phyloP scores from a whole-genome alignment of 2,329 filamentous ascomycete genomes.

The Cordyceps farinosa region DNA sequence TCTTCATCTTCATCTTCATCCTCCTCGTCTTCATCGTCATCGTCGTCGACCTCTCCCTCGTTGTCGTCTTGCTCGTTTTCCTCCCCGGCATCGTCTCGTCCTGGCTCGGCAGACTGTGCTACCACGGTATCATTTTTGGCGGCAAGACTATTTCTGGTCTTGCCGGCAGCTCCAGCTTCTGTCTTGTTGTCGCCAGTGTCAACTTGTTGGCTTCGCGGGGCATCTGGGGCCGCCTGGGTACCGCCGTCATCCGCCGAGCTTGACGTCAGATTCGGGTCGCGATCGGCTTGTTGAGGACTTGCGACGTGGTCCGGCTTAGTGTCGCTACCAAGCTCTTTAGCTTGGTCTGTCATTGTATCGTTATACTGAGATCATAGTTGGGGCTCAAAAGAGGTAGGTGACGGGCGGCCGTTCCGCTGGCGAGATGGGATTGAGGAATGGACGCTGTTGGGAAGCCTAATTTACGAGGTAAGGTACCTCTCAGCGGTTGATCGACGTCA shows the following conservation, averaged over 20 bases:
- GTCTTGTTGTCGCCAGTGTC: background rate
- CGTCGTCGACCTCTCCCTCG: slow-evolving; percentile 38
- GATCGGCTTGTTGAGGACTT: background rate
- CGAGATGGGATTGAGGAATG: background rate
- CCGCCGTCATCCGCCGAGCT: background rate
- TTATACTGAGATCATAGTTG: slow-evolving; percentile 8
- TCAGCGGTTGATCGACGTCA: slow-evolving; percentile 25
- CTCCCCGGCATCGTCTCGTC: slow-evolving; percentile 23
- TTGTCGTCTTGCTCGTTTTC: slow-evolving; percentile 29
- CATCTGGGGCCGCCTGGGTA: background rate
- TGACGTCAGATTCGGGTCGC: background rate
- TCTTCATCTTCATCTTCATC: slow-evolving; percentile 61
- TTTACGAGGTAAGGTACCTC: background rate
- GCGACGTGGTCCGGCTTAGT: slow-evolving; percentile 1
- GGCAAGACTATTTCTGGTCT: background rate
- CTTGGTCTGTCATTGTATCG: slow-evolving; percentile 20
- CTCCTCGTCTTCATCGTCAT: slow-evolving; percentile 43
- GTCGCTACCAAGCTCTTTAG: slow-evolving; percentile 17
- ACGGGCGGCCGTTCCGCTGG: background rate
- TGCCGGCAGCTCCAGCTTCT: background rate
- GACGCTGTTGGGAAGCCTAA: slow-evolving; percentile 3
- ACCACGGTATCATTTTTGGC: background rate
- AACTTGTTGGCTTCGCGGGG: background rate
- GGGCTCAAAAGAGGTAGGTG: background rate
- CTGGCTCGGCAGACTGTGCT: background rate